These are phyloP conservation scores for Spongispora temasekensis DNA, from an alignment of 1,284 basidiomycete genomes.

Conservation along the genomic window DNA sequence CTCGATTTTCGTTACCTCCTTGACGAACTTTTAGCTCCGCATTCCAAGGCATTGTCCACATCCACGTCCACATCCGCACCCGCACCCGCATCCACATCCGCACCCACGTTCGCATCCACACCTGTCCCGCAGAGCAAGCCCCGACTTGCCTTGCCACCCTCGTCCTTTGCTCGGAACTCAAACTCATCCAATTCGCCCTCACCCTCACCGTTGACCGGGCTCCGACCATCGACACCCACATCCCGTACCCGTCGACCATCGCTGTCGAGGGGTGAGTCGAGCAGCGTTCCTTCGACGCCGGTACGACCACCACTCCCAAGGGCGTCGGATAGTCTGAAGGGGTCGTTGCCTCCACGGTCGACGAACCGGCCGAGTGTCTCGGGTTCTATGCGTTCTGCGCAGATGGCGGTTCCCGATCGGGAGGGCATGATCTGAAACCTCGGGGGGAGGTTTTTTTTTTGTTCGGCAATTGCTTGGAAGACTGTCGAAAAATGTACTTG, in stretches of 20 bases:
- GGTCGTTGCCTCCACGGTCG: constrained; percentile 58
- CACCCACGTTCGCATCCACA: constrained; percentile 24
- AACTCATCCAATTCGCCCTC: constrained; percentile 27
- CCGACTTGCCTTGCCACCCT: constrained; percentile 26
- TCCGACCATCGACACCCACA: constrained; percentile 16
- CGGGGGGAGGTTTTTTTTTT: too few relatives aligned
- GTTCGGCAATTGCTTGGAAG: too few relatives aligned
- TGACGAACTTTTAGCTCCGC: constrained; percentile 63
- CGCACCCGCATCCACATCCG: constrained; percentile 21
- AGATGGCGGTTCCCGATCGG: constrained; percentile 47
- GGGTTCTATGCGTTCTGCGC: constrained; percentile 43
- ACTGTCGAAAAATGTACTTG: too few relatives aligned
- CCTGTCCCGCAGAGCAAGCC: constrained; percentile 19
- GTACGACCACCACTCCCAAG: constrained; percentile 32
- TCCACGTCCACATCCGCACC: constrained; percentile 20
- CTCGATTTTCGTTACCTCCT: constrained; percentile 90
- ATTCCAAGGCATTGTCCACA: constrained; percentile 39
- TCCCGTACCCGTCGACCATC: constrained; percentile 23
- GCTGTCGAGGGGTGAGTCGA: constrained; percentile 19
- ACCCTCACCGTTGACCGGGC: constrained; percentile 17
- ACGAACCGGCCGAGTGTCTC: constrained; percentile 60
- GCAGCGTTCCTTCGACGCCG: constrained; percentile 8
- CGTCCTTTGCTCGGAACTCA: constrained; percentile 31
- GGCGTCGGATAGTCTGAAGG: constrained; percentile 36
- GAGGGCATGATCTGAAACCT: constrained; percentile 65